Conservation (phyloP, 768 basidiomycete genomes). For the Pleurotus ostreatus region DNA sequence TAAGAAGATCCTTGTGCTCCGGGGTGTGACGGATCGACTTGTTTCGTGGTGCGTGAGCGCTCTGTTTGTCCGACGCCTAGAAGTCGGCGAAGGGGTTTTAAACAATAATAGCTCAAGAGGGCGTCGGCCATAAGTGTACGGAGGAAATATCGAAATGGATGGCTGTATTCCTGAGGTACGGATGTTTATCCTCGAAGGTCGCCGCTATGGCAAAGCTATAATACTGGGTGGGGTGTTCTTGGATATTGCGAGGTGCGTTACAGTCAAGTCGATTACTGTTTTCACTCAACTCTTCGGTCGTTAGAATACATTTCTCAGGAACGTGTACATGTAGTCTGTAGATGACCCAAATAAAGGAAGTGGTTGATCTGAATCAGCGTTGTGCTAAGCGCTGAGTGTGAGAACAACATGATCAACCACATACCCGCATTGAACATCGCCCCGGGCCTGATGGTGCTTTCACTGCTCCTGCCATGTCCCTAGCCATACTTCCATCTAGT, state of each 20-base stretch:
- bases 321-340: too few species aligned
- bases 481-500: constrained; percentile 1
- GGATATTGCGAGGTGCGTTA: not conserved
- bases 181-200: not conserved
- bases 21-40: constrained; percentile 58
- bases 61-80: constrained; percentile 51
- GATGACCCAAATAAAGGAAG: too few species aligned
- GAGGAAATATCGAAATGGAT: constrained; percentile 52
- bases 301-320: too few species aligned
- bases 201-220: not conserved
- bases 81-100: constrained; percentile 52
- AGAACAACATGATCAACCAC: too few species aligned
- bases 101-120: constrained; percentile 50
- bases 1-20: constrained; percentile 72
- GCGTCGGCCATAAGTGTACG: constrained; percentile 62
- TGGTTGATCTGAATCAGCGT: too few species aligned
- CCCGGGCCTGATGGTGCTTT: not conserved
- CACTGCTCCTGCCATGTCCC: not conserved
- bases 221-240: too few species aligned
- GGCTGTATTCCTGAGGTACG: constrained; percentile 27
- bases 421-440: too few species aligned
- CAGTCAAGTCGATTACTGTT: too few species aligned
- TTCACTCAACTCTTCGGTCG: too few species aligned
- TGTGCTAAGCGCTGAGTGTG: too few species aligned
- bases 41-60: constrained; percentile 61